These are phyloP conservation scores for Tetracentron sinense DNA, from an alignment of 164 flowering plant genomes.

Conservation along the genomic window DNA sequence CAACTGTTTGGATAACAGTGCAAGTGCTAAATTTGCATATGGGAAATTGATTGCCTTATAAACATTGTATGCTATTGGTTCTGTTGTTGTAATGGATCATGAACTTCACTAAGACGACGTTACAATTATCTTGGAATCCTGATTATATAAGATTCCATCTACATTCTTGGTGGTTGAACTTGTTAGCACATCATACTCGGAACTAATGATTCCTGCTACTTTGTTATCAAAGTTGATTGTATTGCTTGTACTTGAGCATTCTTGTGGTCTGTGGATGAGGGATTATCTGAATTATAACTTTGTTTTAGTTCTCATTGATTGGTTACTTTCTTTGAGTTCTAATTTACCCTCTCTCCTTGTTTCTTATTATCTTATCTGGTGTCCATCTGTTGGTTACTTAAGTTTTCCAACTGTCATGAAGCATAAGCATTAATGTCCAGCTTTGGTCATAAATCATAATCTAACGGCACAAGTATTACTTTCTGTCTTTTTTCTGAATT, in stretches of 20 bases:
- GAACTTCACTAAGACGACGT: not conserved
- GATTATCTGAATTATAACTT: too few relatives aligned
- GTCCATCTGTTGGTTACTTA: not conserved
- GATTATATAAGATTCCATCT: not conserved
- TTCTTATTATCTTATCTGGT: too few relatives aligned
- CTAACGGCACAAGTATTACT: not conserved
- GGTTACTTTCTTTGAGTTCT: too few relatives aligned
- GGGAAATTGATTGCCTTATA: not conserved
- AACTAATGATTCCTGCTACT: too few relatives aligned
- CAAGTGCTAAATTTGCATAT: not conserved
- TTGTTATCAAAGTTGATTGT: too few relatives aligned
- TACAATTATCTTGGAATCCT: not conserved
- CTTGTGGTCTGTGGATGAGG: too few relatives aligned
- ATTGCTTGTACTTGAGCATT: too few relatives aligned
- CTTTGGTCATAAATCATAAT: not conserved
- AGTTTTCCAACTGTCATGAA: not conserved
- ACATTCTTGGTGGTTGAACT: too few relatives aligned
- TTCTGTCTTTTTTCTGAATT: not conserved
- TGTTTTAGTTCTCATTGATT: too few relatives aligned
- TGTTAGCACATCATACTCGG: not conserved
- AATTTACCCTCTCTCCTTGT: too few relatives aligned
- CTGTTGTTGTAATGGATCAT: too few relatives aligned
- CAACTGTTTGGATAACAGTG: not conserved
- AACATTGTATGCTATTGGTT: too few relatives aligned
- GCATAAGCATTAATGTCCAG: not conserved